phyloP scores from a whole-genome alignment of 139 green algal genomes.

The Tetratostichococcus sp. region DNA sequence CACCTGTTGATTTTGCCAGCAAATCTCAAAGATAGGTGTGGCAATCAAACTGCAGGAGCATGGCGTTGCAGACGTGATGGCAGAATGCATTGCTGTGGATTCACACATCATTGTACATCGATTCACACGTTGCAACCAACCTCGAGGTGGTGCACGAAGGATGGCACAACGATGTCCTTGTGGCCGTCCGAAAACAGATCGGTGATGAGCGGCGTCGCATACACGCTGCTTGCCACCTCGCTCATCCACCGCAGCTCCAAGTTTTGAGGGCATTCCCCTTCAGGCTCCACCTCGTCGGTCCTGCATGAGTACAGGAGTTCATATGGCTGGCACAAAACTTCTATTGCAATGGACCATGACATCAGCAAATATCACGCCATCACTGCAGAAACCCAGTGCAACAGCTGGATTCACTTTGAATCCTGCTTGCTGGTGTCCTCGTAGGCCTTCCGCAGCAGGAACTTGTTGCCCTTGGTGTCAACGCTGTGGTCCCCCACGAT shows the following conservation, averaged over 20 bases:
- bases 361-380: too few species aligned
- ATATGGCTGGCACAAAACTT: slow-evolving; percentile 5
- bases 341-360: neutral
- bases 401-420: neutral
- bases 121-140: slow-evolving; percentile 23
- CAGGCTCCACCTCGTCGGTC: slow-evolving; percentile 11
- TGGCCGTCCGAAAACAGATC: slow-evolving; percentile 88
- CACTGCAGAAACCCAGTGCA: too few species aligned
- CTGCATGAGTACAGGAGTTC: slow-evolving; percentile 11
- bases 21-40: too few species aligned
- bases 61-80: too few species aligned
- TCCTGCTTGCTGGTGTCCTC: slow-evolving; percentile 21
- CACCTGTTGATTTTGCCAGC: slow-evolving; percentile 41
- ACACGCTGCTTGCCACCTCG: slow-evolving; percentile 76
- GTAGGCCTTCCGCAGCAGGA: slow-evolving; percentile 51
- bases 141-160: slow-evolving; percentile 91
- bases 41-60: too few species aligned
- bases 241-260: slow-evolving; percentile 87
- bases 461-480: slow-evolving; percentile 61
- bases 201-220: slow-evolving; percentile 93
- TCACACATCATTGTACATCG: neutral
- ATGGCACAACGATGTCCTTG: slow-evolving; percentile 91
- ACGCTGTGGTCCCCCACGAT: slow-evolving; percentile 43
- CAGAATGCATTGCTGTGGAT: too few species aligned
- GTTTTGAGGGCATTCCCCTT: slow-evolving; percentile 36